A percentile compares a stretch with the other conserved stretches of the same genome.
Evolutionary conservation across 495 filamentous ascomycete genomes (phyloP).

Genomic region (Xylaria flabelliformis): DNA sequence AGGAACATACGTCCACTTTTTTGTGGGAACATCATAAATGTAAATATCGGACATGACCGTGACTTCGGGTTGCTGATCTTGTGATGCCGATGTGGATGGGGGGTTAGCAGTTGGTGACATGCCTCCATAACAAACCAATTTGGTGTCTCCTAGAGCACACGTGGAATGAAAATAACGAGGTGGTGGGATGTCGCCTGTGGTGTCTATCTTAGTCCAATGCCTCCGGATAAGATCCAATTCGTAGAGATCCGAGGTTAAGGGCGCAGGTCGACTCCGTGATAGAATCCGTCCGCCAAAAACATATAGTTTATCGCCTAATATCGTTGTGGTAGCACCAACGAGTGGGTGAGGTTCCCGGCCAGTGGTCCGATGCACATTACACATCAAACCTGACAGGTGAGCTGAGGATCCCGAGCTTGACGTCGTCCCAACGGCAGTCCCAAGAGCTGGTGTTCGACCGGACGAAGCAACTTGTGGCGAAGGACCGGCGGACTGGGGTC

Average conservation of each 20-base stretch:
- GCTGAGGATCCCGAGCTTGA: constrained; percentile 53
- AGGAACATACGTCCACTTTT: constrained; percentile 83
- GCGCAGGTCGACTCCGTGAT: constrained; percentile 76
- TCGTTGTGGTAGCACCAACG: constrained; percentile 93
- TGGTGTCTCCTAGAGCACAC: constrained; percentile 90
- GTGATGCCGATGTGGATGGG: constrained; percentile 52
- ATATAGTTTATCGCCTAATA: constrained; percentile 92
- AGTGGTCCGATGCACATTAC: constrained; percentile 89
- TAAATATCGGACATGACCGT: constrained; percentile 98
- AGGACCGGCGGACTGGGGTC: constrained; percentile 56
- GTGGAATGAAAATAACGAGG: constrained; percentile 97
- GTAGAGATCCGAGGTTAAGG: constrained; percentile 86
- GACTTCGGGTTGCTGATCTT: constrained; percentile 83
- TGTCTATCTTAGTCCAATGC: constrained; percentile 91
- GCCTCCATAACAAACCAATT: constrained; percentile 95
- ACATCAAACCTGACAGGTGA: constrained; percentile 85
- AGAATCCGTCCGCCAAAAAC: constrained; percentile 93
- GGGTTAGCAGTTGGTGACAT: constrained; percentile 80
- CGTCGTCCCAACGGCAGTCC: constrained; percentile 57
- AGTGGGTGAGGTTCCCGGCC: constrained; percentile 88
- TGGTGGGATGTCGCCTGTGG: constrained; percentile 81
- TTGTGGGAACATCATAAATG: constrained; percentile 88
- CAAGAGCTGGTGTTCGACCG: constrained; percentile 50
- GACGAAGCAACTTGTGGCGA: constrained; percentile 48
- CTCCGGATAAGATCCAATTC: constrained; percentile 89